Conservation (phyloP, 768 basidiomycete species). For the Pulveroboletus sp. region DNA sequence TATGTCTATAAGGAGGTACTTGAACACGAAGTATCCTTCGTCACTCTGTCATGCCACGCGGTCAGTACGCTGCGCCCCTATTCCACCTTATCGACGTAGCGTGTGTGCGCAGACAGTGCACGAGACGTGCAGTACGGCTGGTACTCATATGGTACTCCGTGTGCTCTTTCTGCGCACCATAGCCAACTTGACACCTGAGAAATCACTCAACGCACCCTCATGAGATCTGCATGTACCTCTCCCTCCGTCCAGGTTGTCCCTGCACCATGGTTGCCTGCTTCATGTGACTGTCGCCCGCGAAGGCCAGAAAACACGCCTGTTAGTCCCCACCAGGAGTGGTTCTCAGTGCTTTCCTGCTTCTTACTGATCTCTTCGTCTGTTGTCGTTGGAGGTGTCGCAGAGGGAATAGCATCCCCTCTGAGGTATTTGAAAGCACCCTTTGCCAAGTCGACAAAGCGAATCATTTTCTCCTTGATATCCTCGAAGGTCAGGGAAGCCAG, state of each 20-base stretch:
- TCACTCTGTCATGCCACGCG: slow-evolving; percentile 47
- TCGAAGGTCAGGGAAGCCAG: slow-evolving; percentile 54
- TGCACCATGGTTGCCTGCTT: slow-evolving; percentile 29
- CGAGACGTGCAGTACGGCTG: background rate
- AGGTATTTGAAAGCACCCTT: slow-evolving; percentile 67
- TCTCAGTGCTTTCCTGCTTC: slow-evolving; percentile 27
- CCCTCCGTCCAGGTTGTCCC: slow-evolving; percentile 61
- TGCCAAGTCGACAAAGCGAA: slow-evolving; percentile 42
- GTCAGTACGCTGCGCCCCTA: slow-evolving; percentile 6
- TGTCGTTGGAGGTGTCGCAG: slow-evolving; percentile 29
- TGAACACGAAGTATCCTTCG: slow-evolving; percentile 72
- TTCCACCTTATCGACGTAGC: background rate
- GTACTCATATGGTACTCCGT: background rate
- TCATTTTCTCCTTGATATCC: slow-evolving; percentile 44
- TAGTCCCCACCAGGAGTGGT: slow-evolving; percentile 46
- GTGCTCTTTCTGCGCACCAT: background rate
- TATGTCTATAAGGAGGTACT: slow-evolving; percentile 74
- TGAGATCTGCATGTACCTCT: slow-evolving; percentile 75
- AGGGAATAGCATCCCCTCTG: slow-evolving; percentile 53
- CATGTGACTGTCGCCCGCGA: slow-evolving; percentile 36
- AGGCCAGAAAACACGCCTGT: slow-evolving; percentile 69
- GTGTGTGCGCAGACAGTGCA: background rate
- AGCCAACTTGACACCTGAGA: background rate
- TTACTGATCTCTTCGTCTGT: slow-evolving; percentile 28
- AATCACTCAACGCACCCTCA: slow-evolving; percentile 49